phyloP scores from a whole-genome alignment of 129 eudicot genomes.

The Apium graveolens region DNA sequence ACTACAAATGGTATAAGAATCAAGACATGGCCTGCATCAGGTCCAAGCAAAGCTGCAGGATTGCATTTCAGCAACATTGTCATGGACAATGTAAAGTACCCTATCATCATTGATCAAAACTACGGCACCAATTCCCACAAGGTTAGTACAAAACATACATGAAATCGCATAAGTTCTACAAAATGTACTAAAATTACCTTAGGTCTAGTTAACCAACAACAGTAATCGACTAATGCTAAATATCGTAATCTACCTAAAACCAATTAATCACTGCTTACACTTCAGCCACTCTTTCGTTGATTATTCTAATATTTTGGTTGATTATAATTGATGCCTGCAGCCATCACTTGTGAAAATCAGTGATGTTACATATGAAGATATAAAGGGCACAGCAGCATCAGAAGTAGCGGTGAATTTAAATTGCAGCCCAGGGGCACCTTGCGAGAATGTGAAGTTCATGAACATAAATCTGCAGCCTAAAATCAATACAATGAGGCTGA shows the following conservation, averaged over 20 bases:
- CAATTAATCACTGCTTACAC: too few species aligned
- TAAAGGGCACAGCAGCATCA: conserved; percentile 38
- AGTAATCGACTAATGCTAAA: too few species aligned
- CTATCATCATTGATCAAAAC: conserved; percentile 53
- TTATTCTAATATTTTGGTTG: neutral
- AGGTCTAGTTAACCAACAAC: too few species aligned
- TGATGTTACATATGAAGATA: conserved; percentile 33
- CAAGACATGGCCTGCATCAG: conserved; percentile 42
- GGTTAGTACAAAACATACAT: conserved; percentile 4
- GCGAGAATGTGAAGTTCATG: conserved; percentile 26
- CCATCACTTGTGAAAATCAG: conserved; percentile 47
- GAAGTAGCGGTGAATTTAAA: conserved; percentile 24
- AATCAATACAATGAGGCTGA: conserved; percentile 3
- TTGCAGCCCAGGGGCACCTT: conserved; percentile 41
- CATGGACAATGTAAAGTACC: conserved; percentile 42
- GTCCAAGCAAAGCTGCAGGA: conserved; percentile 39
- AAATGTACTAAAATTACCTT: too few species aligned
- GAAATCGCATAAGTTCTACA: neutral
- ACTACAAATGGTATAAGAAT: conserved; percentile 52
- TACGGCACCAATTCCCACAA: conserved; percentile 24
- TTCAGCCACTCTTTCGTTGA: neutral
- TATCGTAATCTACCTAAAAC: too few species aligned
- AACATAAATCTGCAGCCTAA: conserved; percentile 31
- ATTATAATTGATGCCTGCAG: conserved; percentile 12
- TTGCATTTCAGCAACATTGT: conserved; percentile 34